Percentiles rank a stretch among this genome's conserved stretches.
These are phyloP conservation scores for Leishmania amazonensis DNA, from an alignment of 208 protist species.

Conservation along the genomic window DNA sequence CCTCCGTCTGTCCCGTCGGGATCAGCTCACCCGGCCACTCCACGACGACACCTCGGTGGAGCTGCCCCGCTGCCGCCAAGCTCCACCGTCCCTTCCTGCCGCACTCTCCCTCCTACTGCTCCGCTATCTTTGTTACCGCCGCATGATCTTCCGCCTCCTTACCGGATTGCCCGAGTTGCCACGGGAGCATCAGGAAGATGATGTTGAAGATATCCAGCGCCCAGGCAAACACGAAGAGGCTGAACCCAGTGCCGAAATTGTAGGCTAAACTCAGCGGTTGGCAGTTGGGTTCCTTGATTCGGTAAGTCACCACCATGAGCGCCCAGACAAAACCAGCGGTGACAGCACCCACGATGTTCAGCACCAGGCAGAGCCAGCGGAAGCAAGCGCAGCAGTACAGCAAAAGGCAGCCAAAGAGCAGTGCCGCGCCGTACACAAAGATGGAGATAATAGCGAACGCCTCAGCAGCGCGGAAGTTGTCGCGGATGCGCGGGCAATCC, in stretches of 20 bases:
- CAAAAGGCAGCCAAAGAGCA: slow-evolving; percentile 30
- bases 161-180: slow-evolving; percentile 3
- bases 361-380: slow-evolving; percentile 30
- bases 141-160: no score
- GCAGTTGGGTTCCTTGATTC: neutral
- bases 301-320: slow-evolving; percentile 34
- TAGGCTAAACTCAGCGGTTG: neutral
- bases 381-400: slow-evolving; percentile 52
- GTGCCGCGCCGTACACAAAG: slow-evolving; percentile 14
- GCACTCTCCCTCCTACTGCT: no score
- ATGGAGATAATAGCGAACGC: slow-evolving; percentile 44
- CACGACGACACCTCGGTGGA: no score
- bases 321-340: slow-evolving; percentile 34
- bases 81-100: no score
- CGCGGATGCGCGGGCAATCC: slow-evolving; percentile 25
- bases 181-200: slow-evolving; percentile 45
- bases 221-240: slow-evolving; percentile 44
- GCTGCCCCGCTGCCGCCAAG: no score
- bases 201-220: slow-evolving; percentile 38
- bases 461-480: slow-evolving; percentile 46
- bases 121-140: no score
- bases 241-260: slow-evolving; percentile 50
- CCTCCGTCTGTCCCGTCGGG: no score
- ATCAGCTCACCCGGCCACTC: no score
- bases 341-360: slow-evolving; percentile 37